Base-by-base conservation (phyloP, 352 stramenopile species). In the Phytophthora nicotianae region DNA sequence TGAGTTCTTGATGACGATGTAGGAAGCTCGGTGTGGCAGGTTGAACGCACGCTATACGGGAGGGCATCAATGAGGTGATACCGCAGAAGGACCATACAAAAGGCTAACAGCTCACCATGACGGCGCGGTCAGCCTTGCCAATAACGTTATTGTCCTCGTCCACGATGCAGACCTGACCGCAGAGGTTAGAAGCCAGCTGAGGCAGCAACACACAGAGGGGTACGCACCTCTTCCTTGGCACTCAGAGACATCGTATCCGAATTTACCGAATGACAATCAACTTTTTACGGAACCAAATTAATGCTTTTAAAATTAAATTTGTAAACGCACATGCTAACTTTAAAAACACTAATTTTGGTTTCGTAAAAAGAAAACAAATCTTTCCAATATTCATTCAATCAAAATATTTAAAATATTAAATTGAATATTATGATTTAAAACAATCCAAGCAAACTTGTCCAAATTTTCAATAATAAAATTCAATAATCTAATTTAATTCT, bases 1-100 rank as follows among this genome's bases (percentile, higher is more conserved):
- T 14, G 76, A 80, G 41, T 91, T 93, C 58, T 89, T 90, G 58
- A 95, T 86, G 38, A 94, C 81, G 48, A 96, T 93, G 62, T 95
- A 97, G 19, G 85, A 90, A 16, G 88, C 84, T n/a, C 86, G 88
- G 41, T 93, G 83, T 10, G 86, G 86, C 35, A 94, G 69, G 33
- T 91, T 89, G 63, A 88, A 94, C 20, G 82, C 71, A 16, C 83
- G 78, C 86, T 94, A 41, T 4, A 27, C 7, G 23, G 23, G 20
- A 51, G 48, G 35, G 17, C 23, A 21, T 9, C 16, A 50, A 45
- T 16, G 14, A 42, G 9, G 20, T 20, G 9, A 20, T 45, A 9
- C 32, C 2, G n/a, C 17, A 38, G 17, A 54, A 32, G 29, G 10
- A 20, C 16, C 10, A 14, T 35, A 35, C 29, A 14, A 38, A 8